Percentiles rank a stretch among this genome's conserved stretches.
Conservation (phyloP, 1,139 yeast genomes). For the Pichia sp. region DNA sequence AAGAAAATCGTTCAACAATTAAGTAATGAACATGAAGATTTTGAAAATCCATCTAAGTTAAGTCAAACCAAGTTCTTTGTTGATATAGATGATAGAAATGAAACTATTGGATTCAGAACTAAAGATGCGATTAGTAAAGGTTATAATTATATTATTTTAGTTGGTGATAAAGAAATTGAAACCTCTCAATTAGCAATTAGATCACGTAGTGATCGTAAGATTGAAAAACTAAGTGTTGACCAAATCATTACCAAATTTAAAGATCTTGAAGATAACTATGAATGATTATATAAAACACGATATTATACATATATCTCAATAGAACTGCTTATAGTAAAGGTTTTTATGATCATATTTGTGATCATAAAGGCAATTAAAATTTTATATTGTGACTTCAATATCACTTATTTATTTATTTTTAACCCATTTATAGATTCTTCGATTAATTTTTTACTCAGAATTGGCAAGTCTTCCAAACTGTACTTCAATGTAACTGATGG, state of each 20-base stretch:
- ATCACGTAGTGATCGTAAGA: conserved; percentile 48
- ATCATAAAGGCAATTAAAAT: no score
- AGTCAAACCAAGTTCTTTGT: conserved; percentile 62
- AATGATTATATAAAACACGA: conserved; percentile 11
- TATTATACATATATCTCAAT: no score
- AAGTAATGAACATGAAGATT: conserved; percentile 39
- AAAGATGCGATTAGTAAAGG: conserved; percentile 73
- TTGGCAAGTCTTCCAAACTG: conserved; percentile 24
- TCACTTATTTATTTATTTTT: no score
- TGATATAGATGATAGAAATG: conserved; percentile 68
- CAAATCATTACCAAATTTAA: conserved; percentile 48
- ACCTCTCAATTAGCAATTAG: conserved; percentile 61
- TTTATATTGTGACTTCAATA: no score
- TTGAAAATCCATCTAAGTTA: conserved; percentile 41
- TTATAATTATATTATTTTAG: conserved; percentile 70
- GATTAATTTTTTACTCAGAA: conserved; percentile 16
- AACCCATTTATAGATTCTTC: no score
- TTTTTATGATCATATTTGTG: background rate
- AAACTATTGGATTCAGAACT: conserved; percentile 75
- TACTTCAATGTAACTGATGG: conserved; percentile 24
- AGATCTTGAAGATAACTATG: conserved; percentile 39
- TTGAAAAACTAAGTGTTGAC: conserved; percentile 39
- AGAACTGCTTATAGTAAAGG: conserved; percentile 1
- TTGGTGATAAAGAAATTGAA: conserved; percentile 81
- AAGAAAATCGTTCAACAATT: conserved; percentile 40